Conservation (phyloP, 352 stramenopile species). For the Phytophthora syringae region DNA sequence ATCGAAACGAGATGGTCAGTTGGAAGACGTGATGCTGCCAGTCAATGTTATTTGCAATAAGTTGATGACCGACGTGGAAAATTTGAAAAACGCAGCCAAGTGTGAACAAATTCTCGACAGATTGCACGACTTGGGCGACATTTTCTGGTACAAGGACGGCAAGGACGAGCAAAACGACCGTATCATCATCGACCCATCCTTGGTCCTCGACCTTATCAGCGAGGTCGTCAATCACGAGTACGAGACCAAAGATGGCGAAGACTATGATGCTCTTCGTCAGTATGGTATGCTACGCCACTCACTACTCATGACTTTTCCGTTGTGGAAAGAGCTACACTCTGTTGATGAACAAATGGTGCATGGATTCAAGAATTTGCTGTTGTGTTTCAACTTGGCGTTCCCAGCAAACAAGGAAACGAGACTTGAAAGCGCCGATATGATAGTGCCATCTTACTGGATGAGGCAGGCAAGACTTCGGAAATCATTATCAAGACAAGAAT, state of each 20-base stretch:
- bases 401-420: not conserved
- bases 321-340: constrained; percentile 3
- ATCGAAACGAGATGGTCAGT: not conserved
- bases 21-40: constrained; percentile 7
- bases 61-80: no score
- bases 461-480: not conserved
- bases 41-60: not conserved
- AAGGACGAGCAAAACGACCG: not conserved
- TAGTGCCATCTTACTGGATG: constrained; percentile 26
- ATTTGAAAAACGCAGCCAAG: no score
- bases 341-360: constrained; percentile 1
- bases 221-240: constrained; percentile 27
- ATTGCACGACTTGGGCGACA: constrained; percentile 21
- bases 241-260: not conserved
- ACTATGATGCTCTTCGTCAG: constrained; percentile 7
- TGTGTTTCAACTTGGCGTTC: constrained; percentile 21
- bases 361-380: constrained; percentile 20
- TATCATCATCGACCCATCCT: constrained; percentile 12
- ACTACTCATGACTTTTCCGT: constrained; percentile 6
- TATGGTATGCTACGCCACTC: constrained; percentile 13
- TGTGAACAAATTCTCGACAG: constrained; percentile 18
- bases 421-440: constrained; percentile 9
- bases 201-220: constrained; percentile 28
- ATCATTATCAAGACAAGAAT: constrained; percentile 1
- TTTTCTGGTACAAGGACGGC: constrained; percentile 28